Evolutionary conservation across 2,329 filamentous ascomycete genomes (phyloP), one percentile per base, ranked within the genome.

Genomic region (Colletotrichum falcatum): DNA sequence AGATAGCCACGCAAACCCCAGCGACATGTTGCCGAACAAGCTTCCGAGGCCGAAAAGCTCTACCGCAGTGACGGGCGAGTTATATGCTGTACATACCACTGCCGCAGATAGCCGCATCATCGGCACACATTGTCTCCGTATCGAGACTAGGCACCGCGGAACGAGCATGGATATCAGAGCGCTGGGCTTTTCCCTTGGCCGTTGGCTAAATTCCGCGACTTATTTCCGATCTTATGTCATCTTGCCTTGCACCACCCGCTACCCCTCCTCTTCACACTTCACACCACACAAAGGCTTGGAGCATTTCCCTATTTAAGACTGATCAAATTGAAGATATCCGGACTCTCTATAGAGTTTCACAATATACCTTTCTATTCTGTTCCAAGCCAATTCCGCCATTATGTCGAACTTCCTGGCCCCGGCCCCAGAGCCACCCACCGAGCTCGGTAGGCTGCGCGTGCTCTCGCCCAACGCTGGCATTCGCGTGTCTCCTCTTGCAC

Each of bases 401-500:
- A 62, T 70, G 67, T 70, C 67, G 14, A 62, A 62, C 64, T 70
- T 70, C 35, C 33, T 70, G 6, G 64, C 64, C 8, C 39, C 62
- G 30, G 72, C 69, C 3, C 81, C 80, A 1, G 78, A 81, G 61
- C 83, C 83, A n/a, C 71, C 79, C 58, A 88, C 87, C 7, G 83
- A 86, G 76, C 80, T 90, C 39, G 87, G 85, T 44, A 82, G 84
- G 49, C 84, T 85, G 72, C 85, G 87, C 6, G 76, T 89, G 30
- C 83, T 89, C 54, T 83, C 84, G 20, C 81, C 83, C 7, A 83
- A 78, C 0, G 85, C 86, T 1, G 83, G 83, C 7, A 78, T 89
- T 42, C 82, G 85, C 28, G 86, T 88, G 3, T 87, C 85, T 2
- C 86, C 86, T 1, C 79, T 88, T n/a, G 79, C 79, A 48, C 81